A percentile compares a stretch with the other conserved stretches of the same genome.
Conservation (phyloP, 116 monocot species). For the Iris pallida region DNA sequence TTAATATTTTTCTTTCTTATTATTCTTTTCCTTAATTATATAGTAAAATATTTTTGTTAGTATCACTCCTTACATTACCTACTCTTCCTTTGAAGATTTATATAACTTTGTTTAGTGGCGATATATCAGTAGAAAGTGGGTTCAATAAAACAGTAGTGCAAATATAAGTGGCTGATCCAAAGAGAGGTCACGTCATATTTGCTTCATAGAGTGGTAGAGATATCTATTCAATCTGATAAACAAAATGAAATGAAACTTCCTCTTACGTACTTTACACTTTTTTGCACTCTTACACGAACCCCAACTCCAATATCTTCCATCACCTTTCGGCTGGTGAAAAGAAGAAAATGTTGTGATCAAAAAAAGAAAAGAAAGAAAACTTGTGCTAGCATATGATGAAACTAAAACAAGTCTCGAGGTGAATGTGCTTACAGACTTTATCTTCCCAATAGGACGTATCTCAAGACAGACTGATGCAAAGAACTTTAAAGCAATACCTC, state of each 20-base stretch:
- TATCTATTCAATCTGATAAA: neutral
- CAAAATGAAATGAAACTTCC: neutral
- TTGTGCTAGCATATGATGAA: neutral
- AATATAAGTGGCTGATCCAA: neutral
- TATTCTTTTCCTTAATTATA: no score
- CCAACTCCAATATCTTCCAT: slow-evolving; percentile 92
- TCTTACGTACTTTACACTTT: slow-evolving; percentile 86
- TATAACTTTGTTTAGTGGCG: no score
- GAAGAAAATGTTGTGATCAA: neutral
- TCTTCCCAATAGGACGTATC: slow-evolving; percentile 90
- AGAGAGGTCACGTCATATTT: no score
- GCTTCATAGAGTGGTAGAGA: no score
- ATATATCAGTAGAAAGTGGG: no score
- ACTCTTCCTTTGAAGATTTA: no score
- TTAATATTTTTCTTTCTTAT: no score
- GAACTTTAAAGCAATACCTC: slow-evolving; percentile 96
- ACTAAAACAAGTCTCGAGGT: neutral
- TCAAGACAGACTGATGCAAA: slow-evolving; percentile 97
- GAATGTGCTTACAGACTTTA: slow-evolving; percentile 78
- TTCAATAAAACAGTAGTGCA: no score
- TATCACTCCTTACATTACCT: no score
- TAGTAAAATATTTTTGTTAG: no score
- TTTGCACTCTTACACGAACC: slow-evolving; percentile 95
- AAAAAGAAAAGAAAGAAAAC: no score
- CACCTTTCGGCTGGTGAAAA: slow-evolving; percentile 50